A percentile compares a stretch with the other conserved stretches of the same genome.
These are phyloP conservation scores for Chaetoceros muelleri DNA, from an alignment of 108 stramenopile genomes.

Conservation along the genomic window DNA sequence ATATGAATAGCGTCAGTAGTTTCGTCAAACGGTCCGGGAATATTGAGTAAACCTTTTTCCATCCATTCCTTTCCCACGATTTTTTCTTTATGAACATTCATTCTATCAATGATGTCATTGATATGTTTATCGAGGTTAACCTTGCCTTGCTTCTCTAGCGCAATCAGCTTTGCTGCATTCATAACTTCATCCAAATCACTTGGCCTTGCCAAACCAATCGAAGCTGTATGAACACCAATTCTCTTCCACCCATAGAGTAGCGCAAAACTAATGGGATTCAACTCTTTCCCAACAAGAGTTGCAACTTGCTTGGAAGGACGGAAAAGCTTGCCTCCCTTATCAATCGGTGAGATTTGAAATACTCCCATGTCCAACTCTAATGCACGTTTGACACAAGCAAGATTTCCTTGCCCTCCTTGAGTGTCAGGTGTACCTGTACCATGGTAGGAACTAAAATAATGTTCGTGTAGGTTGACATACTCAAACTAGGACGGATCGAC, in stretches of 20 bases:
- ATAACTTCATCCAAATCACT: slow-evolving; percentile 72
- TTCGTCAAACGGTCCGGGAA: slow-evolving; percentile 28
- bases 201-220: slow-evolving; percentile 52
- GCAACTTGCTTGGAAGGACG: slow-evolving; percentile 37
- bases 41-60: slow-evolving; percentile 34
- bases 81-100: slow-evolving; percentile 14
- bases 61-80: slow-evolving; percentile 41
- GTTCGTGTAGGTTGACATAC: slow-evolving; percentile 62
- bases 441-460: slow-evolving; percentile 66
- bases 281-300: slow-evolving; percentile 24
- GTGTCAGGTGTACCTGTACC: slow-evolving; percentile 38
- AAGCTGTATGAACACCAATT: slow-evolving; percentile 28
- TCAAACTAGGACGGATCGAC: no score
- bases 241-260: slow-evolving; percentile 38
- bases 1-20: slow-evolving; percentile 27
- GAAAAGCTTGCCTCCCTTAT: slow-evolving; percentile 72
- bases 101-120: slow-evolving; percentile 13
- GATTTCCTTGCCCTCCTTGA: slow-evolving; percentile 45
- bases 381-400: slow-evolving; percentile 29
- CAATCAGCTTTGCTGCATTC: slow-evolving; percentile 39
- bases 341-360: slow-evolving; percentile 63
- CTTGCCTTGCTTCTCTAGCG: slow-evolving; percentile 10
- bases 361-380: slow-evolving; percentile 72
- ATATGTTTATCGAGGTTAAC: slow-evolving; percentile 17
- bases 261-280: slow-evolving; percentile 61